Evolutionary conservation across 352 stramenopile genomes (phyloP).

Genomic region (Phytophthora hibernalis): DNA sequence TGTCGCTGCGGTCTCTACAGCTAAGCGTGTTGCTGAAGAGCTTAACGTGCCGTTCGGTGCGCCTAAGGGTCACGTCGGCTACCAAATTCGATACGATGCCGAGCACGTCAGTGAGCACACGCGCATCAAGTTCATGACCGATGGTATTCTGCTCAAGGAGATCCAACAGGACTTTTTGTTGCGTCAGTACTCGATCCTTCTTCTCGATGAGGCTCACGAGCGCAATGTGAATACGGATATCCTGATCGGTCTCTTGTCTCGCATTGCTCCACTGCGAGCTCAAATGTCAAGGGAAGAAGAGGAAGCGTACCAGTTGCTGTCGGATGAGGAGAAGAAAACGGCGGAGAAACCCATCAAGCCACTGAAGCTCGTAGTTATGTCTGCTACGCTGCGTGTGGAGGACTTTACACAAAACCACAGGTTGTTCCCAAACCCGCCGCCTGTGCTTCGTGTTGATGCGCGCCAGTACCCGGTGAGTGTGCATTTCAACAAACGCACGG

Average conservation of each 20-base stretch:
- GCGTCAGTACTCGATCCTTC: slow-evolving; percentile 79
- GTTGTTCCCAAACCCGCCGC: slow-evolving; percentile 93
- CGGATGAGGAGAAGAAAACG: slow-evolving; percentile 45
- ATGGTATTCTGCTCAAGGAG: slow-evolving; percentile 99
- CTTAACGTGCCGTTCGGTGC: slow-evolving; percentile 91
- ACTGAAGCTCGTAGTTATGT: slow-evolving; percentile 96
- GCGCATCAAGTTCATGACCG: slow-evolving; percentile 99
- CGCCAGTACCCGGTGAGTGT: slow-evolving; percentile 97
- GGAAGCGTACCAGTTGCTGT: slow-evolving; percentile 56
- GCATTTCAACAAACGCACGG: slow-evolving; percentile 98
- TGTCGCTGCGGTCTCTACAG: slow-evolving; percentile 98
- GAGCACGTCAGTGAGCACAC: slow-evolving; percentile 92
- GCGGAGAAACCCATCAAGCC: slow-evolving; percentile 71
- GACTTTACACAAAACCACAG: slow-evolving; percentile 96
- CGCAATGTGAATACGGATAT: slow-evolving; percentile 97
- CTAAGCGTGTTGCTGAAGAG: slow-evolving; percentile 97
- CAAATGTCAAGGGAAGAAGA: slow-evolving; percentile 86
- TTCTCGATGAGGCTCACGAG: slow-evolving; percentile 97
- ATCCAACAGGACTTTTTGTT: slow-evolving; percentile 91
- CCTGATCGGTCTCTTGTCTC: slow-evolving; percentile 95
- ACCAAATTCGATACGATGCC: slow-evolving; percentile 99
- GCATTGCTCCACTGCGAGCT: slow-evolving; percentile 92
- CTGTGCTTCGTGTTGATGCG: slow-evolving; percentile 94
- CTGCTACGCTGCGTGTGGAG: slow-evolving; percentile 96
- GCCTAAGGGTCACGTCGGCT: slow-evolving; percentile 88